A percentile compares a stretch with the other conserved stretches of the same genome.
These are phyloP conservation scores for Nemophila menziesii DNA, from an alignment of 257 asterid genomes.

Conservation along the genomic window DNA sequence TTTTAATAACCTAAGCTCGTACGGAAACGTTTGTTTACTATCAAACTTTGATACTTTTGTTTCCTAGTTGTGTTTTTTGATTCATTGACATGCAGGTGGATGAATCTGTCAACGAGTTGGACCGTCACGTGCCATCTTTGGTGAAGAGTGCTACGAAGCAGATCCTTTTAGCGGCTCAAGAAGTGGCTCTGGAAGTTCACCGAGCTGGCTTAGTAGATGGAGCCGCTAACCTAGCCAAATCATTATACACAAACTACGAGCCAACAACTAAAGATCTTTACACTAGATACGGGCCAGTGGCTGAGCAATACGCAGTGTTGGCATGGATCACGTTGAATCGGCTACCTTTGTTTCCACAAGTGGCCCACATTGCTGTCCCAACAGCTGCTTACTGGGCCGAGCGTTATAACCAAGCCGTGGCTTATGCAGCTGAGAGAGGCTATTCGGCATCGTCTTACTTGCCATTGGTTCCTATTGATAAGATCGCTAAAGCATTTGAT, in stretches of 20 bases:
- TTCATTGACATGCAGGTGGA: slow-evolving; percentile 49
- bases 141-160: slow-evolving; percentile 28
- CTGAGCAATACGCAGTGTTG: slow-evolving; percentile 44
- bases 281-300: slow-evolving; percentile 45
- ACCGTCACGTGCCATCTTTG: slow-evolving; percentile 37
- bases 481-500: slow-evolving; percentile 48
- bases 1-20: too few species aligned
- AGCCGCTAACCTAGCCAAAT: slow-evolving; percentile 22
- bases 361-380: slow-evolving; percentile 59
- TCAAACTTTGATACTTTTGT: too few species aligned
- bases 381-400: slow-evolving; percentile 75
- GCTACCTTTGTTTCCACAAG: slow-evolving; percentile 52
- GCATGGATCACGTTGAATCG: slow-evolving; percentile 53
- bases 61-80: too few species aligned
- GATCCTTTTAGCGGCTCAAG: slow-evolving; percentile 33
- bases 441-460: slow-evolving; percentile 35
- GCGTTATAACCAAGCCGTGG: slow-evolving; percentile 48
- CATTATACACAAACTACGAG: slow-evolving; percentile 29
- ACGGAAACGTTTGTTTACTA: too few species aligned
- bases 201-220: slow-evolving; percentile 37
- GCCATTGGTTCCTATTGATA: slow-evolving; percentile 54
- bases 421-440: slow-evolving; percentile 30
- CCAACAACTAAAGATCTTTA: slow-evolving; percentile 38
- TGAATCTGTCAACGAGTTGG: slow-evolving; percentile 31
- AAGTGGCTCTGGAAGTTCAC: slow-evolving; percentile 44